phyloP scores from a whole-genome alignment of 225 moss, liverwort and hornwort species.

The Sphagnum contortum region DNA sequence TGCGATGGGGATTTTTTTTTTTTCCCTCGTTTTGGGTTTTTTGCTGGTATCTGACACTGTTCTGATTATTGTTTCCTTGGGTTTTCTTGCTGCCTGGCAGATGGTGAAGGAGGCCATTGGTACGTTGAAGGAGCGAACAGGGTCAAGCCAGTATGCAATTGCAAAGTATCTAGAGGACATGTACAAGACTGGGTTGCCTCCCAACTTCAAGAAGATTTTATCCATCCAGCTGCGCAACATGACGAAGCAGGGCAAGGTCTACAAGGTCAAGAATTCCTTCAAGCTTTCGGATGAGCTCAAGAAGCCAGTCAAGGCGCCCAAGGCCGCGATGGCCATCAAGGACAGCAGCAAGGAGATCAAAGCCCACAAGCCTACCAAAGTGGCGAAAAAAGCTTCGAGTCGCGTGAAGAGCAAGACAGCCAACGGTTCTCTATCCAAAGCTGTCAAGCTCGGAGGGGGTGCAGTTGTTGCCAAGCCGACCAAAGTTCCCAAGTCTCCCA shows the following conservation, averaged over 20 bases:
- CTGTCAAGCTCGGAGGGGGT: conserved; percentile 27
- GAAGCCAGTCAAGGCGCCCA: conserved; percentile 46
- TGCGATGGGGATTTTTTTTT: no score
- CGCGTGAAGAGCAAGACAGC: conserved; percentile 14
- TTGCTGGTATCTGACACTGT: no score
- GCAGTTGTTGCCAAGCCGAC: conserved; percentile 8
- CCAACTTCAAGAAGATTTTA: conserved; percentile 76
- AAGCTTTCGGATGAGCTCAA: conserved; percentile 89
- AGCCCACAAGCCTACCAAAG: conserved; percentile 38
- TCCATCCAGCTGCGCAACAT: conserved; percentile 65
- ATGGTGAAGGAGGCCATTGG: conserved; percentile 83
- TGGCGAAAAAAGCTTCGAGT: conserved; percentile 31
- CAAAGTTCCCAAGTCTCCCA: conserved; percentile 15
- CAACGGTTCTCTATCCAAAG: neutral
- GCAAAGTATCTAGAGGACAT: conserved; percentile 79
- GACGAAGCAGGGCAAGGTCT: conserved; percentile 68
- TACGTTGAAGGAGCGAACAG: conserved; percentile 76
- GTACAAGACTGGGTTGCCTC: conserved; percentile 67
- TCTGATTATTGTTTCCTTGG: no score
- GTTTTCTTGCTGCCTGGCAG: conserved; percentile 13
- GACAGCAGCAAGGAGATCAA: conserved; percentile 14
- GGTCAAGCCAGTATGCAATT: conserved; percentile 84
- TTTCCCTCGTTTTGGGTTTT: no score
- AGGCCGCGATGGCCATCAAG: conserved; percentile 22
- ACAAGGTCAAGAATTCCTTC: conserved; percentile 85